Base-by-base conservation (phyloP, 1,284 basidiomycete genomes). In the Ceratobasidium sp. region DNA sequence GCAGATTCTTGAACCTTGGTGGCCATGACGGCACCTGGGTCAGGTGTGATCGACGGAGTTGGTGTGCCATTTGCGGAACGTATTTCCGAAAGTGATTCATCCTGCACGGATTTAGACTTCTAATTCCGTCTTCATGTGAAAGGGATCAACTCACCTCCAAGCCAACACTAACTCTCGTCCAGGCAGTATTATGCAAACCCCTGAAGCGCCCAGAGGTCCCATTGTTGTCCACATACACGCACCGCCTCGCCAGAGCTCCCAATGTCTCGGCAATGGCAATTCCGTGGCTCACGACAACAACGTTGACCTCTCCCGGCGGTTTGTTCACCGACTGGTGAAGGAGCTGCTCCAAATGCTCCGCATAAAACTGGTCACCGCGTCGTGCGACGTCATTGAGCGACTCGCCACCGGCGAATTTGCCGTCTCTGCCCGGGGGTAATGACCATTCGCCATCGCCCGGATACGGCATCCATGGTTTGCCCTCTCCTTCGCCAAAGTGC, bases 271-370 rank as follows among this genome's bases (percentile, higher is more conserved):
- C 83, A 45, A 94, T 89, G 76, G 87, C 89, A 45, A 93, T 77
- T 0, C 93, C 92, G 76, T 94, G 92, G 77, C 92, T 92, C 34
- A 93, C 88, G 52, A 94, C 77, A 1, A 87, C 89, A 40, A 94
- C 77, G 73, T 91, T 86, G 6, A 84, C 77, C 22, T 76, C 74
- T 60, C 70, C 68, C 57, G 69, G 27, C 69, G 71, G 43, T 73
- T 72, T 50, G 62, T 72, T 56, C 73, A 58, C 55, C 35, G 69
- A 72, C 52, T 70, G 71, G 40, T 71, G 13, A 22, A 92, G 77
- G 69, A 87, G 83, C 0, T 89, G 87, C 73, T 91, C 76, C 29
- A 93, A 77, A 25, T 88, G 78, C 8, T 88, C 80, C 25, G 85
- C 76, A 25, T 93, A 79, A n/a, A 83, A 85, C 53, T 79, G 77